A percentile compares a stretch with the other conserved stretches of the same genome.
phyloP scores from a whole-genome alignment of 2,329 filamentous ascomycete species.

The Talaromyces funiculosus region DNA sequence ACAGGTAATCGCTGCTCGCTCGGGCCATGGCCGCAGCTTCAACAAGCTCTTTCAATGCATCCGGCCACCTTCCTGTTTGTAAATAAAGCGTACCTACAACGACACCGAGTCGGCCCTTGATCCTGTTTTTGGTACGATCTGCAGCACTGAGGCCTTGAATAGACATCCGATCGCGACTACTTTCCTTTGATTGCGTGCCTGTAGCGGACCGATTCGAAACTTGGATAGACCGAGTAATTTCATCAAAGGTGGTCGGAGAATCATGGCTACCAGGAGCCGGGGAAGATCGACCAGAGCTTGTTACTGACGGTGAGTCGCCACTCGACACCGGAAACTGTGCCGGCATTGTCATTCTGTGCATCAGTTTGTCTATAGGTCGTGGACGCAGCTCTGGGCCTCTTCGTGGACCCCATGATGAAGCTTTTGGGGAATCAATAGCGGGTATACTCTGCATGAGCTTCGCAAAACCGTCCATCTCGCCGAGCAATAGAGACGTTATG shows the following conservation, averaged over 20 bases:
- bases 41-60: constrained; percentile 75
- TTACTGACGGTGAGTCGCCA: constrained; percentile 31
- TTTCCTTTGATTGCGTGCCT: constrained; percentile 42
- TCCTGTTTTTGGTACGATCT: constrained; percentile 73
- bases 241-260: constrained; percentile 51
- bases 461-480: constrained; percentile 69
- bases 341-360: constrained; percentile 77
- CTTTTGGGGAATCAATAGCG: constrained; percentile 69
- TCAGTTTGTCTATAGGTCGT: constrained; percentile 51
- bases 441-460: constrained; percentile 67
- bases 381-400: constrained; percentile 45
- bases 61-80: constrained; percentile 81
- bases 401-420: constrained; percentile 42
- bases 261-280: constrained; percentile 34
- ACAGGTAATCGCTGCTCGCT: constrained; percentile 83
- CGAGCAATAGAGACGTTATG: constrained; percentile 66
- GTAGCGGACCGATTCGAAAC: constrained; percentile 34
- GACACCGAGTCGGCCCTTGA: constrained; percentile 71
- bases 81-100: constrained; percentile 81
- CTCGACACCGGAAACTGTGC: constrained; percentile 47
- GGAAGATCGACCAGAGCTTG: constrained; percentile 32
- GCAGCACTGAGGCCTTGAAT: constrained; percentile 67
- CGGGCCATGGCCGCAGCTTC: constrained; percentile 75
- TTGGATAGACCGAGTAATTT: constrained; percentile 44
- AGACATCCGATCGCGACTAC: constrained; percentile 57